Percentiles rank a stretch among this genome's conserved stretches.
phyloP scores from a whole-genome alignment of 331 rosid species.

The Stylosanthes scabra region DNA sequence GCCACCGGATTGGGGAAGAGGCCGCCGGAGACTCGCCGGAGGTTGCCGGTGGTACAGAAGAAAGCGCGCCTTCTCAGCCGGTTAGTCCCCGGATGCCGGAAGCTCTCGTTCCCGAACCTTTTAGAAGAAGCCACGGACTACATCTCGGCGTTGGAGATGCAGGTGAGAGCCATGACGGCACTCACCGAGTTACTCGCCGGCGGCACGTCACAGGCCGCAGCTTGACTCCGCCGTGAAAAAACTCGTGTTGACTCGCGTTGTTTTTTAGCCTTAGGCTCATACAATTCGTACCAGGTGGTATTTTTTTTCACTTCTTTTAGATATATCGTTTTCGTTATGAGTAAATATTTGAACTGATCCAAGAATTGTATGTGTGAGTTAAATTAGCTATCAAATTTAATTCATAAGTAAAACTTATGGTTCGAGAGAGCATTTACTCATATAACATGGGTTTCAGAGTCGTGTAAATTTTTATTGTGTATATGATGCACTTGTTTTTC shows the following conservation, averaged over 20 bases:
- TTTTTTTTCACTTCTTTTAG: neutral
- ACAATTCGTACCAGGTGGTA: slow-evolving; percentile 46
- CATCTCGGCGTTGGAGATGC: slow-evolving; percentile 87
- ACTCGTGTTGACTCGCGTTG: too few species aligned
- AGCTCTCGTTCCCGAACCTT: slow-evolving; percentile 66
- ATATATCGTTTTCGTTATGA: neutral
- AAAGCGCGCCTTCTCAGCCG: slow-evolving; percentile 61
- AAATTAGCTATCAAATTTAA: too few species aligned
- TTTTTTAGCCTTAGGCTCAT: slow-evolving; percentile 13
- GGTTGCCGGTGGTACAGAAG: slow-evolving; percentile 52
- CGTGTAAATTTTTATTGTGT: slow-evolving; percentile 53
- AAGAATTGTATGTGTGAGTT: too few species aligned
- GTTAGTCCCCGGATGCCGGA: slow-evolving; percentile 84
- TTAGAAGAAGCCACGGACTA: slow-evolving; percentile 83
- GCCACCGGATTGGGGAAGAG: slow-evolving; percentile 42
- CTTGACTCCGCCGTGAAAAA: too few species aligned
- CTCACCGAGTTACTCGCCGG: slow-evolving; percentile 71
- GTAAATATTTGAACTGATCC: too few species aligned
- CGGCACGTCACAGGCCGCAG: slow-evolving; percentile 39
- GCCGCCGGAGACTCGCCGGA: slow-evolving; percentile 36
- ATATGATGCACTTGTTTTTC: slow-evolving; percentile 38
- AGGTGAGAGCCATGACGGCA: slow-evolving; percentile 81
- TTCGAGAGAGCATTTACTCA: too few species aligned
- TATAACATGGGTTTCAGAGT: slow-evolving; percentile 19
- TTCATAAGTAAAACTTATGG: too few species aligned